A percentile compares a stretch with the other conserved stretches of the same genome.
Conservation (phyloP, 1,284 basidiomycete species). For the Taiwanofungus camphoratus region DNA sequence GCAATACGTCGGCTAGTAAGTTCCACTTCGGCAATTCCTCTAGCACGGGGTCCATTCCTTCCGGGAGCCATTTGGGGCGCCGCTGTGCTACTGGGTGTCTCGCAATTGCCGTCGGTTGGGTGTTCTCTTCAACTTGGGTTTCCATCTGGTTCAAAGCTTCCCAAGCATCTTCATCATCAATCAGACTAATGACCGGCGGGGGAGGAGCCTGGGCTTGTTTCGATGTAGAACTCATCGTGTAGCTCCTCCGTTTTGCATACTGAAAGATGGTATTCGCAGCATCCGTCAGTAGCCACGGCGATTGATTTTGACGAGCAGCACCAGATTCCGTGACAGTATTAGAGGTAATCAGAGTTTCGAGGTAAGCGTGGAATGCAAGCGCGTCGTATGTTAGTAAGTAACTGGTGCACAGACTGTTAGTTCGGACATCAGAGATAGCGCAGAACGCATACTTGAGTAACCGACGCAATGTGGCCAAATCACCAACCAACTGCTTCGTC, state of each 20-base stretch:
- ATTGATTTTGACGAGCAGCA: constrained; percentile 58
- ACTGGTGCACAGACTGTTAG: constrained; percentile 32
- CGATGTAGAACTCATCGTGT: constrained; percentile 42
- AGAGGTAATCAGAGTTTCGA: constrained; percentile 84
- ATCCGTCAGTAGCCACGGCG: constrained; percentile 85
- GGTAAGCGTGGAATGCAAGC: constrained; percentile 86
- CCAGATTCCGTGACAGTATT: constrained; percentile 55
- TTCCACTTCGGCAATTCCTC: constrained; percentile 97
- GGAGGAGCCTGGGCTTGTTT: constrained; percentile 17
- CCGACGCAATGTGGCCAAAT: constrained; percentile 81
- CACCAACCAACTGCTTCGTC: constrained; percentile 88
- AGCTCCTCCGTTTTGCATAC: constrained; percentile 78
- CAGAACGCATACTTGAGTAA: constrained; percentile 64
- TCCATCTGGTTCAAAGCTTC: constrained; percentile 60
- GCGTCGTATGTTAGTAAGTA: constrained; percentile 91
- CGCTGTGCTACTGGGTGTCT: constrained; percentile 1
- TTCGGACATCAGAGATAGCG: neutral
- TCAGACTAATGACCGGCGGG: constrained; percentile 28
- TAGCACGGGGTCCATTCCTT: constrained; percentile 79
- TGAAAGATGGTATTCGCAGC: constrained; percentile 86
- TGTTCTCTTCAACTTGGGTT: neutral
- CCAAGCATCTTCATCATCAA: constrained; percentile 71
- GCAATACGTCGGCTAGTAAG: constrained; percentile 76
- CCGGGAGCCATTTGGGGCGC: constrained; percentile 60
- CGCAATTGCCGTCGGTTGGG: neutral